Conservation (phyloP, 1,139 yeast genomes). For the Ogataea hybrid region DNA sequence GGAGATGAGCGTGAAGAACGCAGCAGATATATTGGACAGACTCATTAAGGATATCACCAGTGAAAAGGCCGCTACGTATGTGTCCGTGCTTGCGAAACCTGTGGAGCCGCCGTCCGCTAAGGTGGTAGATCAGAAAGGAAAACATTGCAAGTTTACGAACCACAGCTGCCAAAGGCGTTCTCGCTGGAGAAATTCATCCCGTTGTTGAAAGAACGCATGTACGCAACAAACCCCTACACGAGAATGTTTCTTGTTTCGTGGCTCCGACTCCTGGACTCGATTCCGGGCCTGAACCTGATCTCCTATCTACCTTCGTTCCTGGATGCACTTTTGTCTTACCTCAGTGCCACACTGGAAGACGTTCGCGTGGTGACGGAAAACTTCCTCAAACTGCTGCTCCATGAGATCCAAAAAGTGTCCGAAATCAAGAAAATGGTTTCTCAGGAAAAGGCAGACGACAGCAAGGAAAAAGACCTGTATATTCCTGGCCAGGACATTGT, state of each 20-base stretch:
- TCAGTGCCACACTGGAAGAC: constrained; percentile 83
- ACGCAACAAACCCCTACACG: constrained; percentile 90
- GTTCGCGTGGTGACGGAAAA: constrained; percentile 85
- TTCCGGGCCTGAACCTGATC: constrained; percentile 87
- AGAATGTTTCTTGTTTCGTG: constrained; percentile 89
- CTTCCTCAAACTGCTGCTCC: constrained; percentile 68
- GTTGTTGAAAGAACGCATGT: constrained; percentile 82
- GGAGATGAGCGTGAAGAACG: constrained; percentile 90
- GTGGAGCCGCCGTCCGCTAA: constrained; percentile 43
- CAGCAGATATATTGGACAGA: constrained; percentile 91
- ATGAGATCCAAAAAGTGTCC: constrained; percentile 74
- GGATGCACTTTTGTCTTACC: constrained; percentile 77
- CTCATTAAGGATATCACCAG: constrained; percentile 93
- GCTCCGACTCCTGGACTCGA: constrained; percentile 86
- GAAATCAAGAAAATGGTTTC: constrained; percentile 58
- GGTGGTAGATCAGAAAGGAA: constrained; percentile 50
- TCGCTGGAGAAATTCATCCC: constrained; percentile 89
- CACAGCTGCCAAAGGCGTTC: constrained; percentile 72
- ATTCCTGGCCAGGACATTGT: constrained; percentile 85
- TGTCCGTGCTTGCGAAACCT: constrained; percentile 60
- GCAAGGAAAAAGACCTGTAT: constrained; percentile 52
- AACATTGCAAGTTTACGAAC: constrained; percentile 59
- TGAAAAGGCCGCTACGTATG: constrained; percentile 89
- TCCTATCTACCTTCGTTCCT: constrained; percentile 86
- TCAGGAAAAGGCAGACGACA: constrained; percentile 27